Conservation (phyloP, 768 basidiomycete species). For the Termitomyces sp. region DNA sequence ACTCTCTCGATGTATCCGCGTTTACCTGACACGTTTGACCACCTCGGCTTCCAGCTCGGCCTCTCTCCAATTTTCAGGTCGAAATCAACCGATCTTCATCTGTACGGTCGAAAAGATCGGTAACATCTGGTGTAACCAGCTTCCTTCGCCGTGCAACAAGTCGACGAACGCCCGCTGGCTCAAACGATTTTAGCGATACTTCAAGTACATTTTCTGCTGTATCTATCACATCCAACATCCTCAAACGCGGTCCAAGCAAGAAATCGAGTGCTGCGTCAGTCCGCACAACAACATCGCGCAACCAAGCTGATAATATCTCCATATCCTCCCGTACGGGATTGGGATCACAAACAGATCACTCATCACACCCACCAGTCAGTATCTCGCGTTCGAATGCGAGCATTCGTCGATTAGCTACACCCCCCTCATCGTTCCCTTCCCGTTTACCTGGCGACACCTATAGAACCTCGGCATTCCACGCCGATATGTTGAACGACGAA, state of each 20-base stretch:
- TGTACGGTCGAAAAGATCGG: slow-evolving; percentile 48
- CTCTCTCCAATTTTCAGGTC: slow-evolving; percentile 38
- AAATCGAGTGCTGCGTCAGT: slow-evolving; percentile 50
- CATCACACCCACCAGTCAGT: slow-evolving; percentile 23
- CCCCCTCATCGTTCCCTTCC: slow-evolving; percentile 58
- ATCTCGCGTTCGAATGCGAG: slow-evolving; percentile 41
- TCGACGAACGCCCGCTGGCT: slow-evolving; percentile 27
- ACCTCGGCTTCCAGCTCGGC: slow-evolving; percentile 25
- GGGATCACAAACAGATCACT: slow-evolving; percentile 26
- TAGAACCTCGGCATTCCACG: slow-evolving; percentile 32
- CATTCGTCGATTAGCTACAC: slow-evolving; percentile 43
- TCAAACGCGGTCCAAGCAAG: slow-evolving; percentile 39
- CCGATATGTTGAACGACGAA: slow-evolving; percentile 52
- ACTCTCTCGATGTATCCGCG: background rate
- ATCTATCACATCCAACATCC: slow-evolving; percentile 35
- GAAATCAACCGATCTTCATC: slow-evolving; percentile 48
- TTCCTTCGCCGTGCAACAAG: slow-evolving; percentile 50
- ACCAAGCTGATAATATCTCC: slow-evolving; percentile 35
- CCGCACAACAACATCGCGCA: slow-evolving; percentile 37
- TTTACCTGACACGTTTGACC: slow-evolving; percentile 4
- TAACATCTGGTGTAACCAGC: slow-evolving; percentile 47
- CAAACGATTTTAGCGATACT: slow-evolving; percentile 45
- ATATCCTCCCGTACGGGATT: slow-evolving; percentile 39
- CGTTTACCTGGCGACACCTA: slow-evolving; percentile 30
- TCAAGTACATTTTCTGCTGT: slow-evolving; percentile 41